A percentile compares a stretch with the other conserved stretches of the same genome.
phyloP scores from a whole-genome alignment of 2,329 filamentous ascomycete species.

The Alternaria viburni region DNA sequence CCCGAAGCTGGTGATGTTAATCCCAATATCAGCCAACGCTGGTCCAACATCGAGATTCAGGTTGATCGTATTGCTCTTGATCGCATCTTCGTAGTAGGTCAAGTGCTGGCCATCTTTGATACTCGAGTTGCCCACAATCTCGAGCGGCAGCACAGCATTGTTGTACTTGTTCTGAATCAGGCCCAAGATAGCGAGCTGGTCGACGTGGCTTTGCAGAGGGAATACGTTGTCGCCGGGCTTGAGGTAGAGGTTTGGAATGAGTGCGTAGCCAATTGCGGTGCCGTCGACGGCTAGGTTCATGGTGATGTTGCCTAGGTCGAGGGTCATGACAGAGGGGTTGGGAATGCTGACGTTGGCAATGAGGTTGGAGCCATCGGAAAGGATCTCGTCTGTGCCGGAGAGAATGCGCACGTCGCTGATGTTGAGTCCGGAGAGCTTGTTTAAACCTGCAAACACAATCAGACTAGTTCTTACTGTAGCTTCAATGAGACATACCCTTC shows the following conservation, averaged over 20 bases:
- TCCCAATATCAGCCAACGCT: conserved; percentile 33
- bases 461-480: not conserved
- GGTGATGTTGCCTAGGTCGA: conserved; percentile 70
- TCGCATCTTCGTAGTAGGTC: conserved; percentile 63
- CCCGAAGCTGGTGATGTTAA: conserved; percentile 29
- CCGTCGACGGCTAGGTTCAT: conserved; percentile 65
- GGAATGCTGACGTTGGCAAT: conserved; percentile 65
- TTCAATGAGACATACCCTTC: conserved; percentile 54
- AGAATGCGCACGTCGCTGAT: conserved; percentile 60
- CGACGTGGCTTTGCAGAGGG: conserved; percentile 61
- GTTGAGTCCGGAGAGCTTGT: conserved; percentile 61
- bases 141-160: conserved; percentile 61
- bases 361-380: conserved; percentile 64
- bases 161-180: conserved; percentile 58
- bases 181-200: conserved; percentile 58
- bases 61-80: conserved; percentile 59
- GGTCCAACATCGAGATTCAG: conserved; percentile 56
- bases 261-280: conserved; percentile 60
- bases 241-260: conserved; percentile 65
- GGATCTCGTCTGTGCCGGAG: conserved; percentile 41
- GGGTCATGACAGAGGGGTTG: conserved; percentile 68
- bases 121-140: conserved; percentile 61
- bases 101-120: conserved; percentile 59
- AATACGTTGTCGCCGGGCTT: conserved; percentile 64
- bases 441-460: conserved; percentile 55